A percentile compares a stretch with the other conserved stretches of the same genome.
Evolutionary conservation across 768 basidiomycete genomes (phyloP).

Genomic region (Leccinum pellstonianum): DNA sequence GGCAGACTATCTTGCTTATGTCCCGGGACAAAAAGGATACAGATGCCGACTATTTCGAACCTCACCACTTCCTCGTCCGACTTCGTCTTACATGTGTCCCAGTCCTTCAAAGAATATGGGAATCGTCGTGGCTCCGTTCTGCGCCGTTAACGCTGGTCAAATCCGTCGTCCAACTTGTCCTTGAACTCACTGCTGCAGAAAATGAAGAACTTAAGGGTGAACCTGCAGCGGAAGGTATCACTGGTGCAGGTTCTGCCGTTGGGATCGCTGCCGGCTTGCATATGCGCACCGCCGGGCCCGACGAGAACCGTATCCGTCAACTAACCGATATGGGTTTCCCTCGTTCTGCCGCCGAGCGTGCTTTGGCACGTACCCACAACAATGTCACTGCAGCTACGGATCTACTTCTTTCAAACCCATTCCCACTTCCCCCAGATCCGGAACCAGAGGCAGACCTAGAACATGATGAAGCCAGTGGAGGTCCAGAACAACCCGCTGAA

Average conservation of each 20-base stretch:
- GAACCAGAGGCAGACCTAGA: conserved; percentile 31
- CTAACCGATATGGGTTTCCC: conserved; percentile 97
- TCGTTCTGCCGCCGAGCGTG: conserved; percentile 81
- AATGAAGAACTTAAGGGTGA: conserved; percentile 67
- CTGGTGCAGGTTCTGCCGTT: conserved; percentile 31
- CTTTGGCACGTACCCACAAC: conserved; percentile 81
- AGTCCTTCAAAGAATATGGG: conserved; percentile 70
- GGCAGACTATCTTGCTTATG: conserved; percentile 70
- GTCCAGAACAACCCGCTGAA: conserved; percentile 30
- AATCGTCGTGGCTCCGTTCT: conserved; percentile 74
- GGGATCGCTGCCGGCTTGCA: conserved; percentile 34
- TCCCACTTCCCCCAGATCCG: conserved; percentile 66
- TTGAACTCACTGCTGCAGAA: conserved; percentile 81
- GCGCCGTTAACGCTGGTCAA: conserved; percentile 75
- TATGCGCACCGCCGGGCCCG: conserved; percentile 48
- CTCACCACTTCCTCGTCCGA: conserved; percentile 83
- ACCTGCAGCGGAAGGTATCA: conserved; percentile 35
- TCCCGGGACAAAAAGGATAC: conserved; percentile 79
- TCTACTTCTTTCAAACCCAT: conserved; percentile 78
- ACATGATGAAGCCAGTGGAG: conserved; percentile 13
- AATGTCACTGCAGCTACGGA: conserved; percentile 90
- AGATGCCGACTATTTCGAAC: conserved; percentile 78
- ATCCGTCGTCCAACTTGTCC: conserved; percentile 70
- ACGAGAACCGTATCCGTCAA: conserved; percentile 77
- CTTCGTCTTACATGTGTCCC: conserved; percentile 73